These are phyloP conservation scores for Lactifluus hygrophoroides DNA, from an alignment of 768 basidiomycete genomes.

Conservation along the genomic window DNA sequence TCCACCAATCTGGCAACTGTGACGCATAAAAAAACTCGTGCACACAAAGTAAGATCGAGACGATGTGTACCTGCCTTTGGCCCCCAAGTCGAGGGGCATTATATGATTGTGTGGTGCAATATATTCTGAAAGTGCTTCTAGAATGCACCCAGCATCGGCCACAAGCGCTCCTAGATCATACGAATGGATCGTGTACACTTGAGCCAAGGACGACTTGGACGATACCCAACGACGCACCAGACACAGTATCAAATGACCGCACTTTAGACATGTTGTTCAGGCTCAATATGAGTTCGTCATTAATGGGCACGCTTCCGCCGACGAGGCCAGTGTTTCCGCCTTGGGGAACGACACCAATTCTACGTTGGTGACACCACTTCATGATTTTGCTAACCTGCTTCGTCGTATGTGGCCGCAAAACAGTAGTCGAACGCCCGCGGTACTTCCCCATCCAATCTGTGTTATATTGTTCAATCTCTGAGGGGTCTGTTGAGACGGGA, in stretches of 20 bases:
- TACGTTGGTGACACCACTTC: conserved; percentile 72
- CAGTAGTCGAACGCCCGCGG: conserved; percentile 71
- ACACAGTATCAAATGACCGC: conserved; percentile 76
- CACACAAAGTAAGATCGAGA: background rate
- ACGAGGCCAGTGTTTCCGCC: conserved; percentile 98
- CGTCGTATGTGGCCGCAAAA: conserved; percentile 83
- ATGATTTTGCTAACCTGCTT: conserved; percentile 84
- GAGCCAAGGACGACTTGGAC: conserved; percentile 7
- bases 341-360: conserved; percentile 91
- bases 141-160: conserved; percentile 90
- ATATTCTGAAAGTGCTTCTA: conserved; percentile 80
- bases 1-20: conserved; percentile 94
- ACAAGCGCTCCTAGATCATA: conserved; percentile 65
- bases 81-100: conserved; percentile 93
- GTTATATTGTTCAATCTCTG: conserved; percentile 76
- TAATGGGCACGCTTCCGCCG: conserved; percentile 84
- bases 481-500: conserved; percentile 36
- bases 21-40: background rate
- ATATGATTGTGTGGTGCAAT: conserved; percentile 85
- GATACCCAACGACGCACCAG: conserved; percentile 41
- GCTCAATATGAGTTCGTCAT: conserved; percentile 82
- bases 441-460: conserved; percentile 97
- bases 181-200: background rate
- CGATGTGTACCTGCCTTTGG: conserved; percentile 74
- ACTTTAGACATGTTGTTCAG: conserved; percentile 75